Evolutionary conservation across 768 basidiomycete genomes (phyloP), one percentile per base, ranked within the genome.

Genomic region (Gymnopilus junonius): DNA sequence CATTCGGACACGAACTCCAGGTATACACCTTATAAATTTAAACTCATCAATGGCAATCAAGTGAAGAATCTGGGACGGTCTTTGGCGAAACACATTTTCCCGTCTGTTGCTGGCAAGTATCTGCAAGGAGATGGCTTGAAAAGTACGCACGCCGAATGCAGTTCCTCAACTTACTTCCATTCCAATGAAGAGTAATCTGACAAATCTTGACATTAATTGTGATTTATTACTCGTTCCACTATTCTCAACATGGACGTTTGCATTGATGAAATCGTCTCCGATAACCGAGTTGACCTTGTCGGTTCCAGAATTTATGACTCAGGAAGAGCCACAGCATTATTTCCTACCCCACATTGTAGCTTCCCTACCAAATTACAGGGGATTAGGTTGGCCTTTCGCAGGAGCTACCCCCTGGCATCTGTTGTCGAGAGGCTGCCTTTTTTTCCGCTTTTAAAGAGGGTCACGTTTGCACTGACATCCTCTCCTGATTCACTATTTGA

Each of bases 161-260:
- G 15, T 48, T 11, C 61, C 56, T 42, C 40, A 10, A 10, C 40
- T 1, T n/a, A 42, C 20, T 8, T 43, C 34, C n/a, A 48, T 34
- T 34, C 45, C 57, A 17, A 14, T 17, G 20, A 46, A 25, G 7
- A 35, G 29, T 31, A 65, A 53, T 20, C 20, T 65, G 55, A 65
- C 46, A 15, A 56, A 31, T 27, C 56, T 65, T 8, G 64, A 65
- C 15, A 21, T 65, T n/a, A 46, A 48, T 20, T 61, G 59, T 17
- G 64, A 65, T 17, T 61, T 65, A 29, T 54, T 60, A 17, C 46
- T 66, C 32, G 34, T 60, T 25, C 65, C 65, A 8, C 61, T 62
- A 5, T 66, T 62, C 53, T 55, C 65, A 11, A 56, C 54, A 3
- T 63, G 65, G 61, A 66, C 55, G 31, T 66, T 63, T 23, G 35